phyloP scores from a whole-genome alignment of 2,329 filamentous ascomycete species.

The Fusarium nygamai region DNA sequence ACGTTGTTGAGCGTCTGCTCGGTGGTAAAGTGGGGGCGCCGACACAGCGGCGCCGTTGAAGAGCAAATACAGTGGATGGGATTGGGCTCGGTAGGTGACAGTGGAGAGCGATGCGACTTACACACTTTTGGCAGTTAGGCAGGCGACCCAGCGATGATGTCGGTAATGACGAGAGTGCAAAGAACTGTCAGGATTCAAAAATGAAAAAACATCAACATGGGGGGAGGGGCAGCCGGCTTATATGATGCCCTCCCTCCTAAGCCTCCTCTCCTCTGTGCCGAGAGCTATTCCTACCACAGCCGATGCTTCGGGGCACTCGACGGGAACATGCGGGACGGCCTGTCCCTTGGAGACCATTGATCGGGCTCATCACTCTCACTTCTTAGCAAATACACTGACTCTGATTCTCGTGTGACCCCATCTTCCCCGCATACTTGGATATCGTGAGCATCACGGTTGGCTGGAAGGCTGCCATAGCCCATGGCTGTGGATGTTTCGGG shows the following conservation, averaged over 20 bases:
- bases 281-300: constrained; percentile 44
- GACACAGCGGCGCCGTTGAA: constrained; percentile 25
- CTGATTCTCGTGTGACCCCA: constrained; percentile 43
- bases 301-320: constrained; percentile 39
- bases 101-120: constrained; percentile 40
- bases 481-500: constrained; percentile 29
- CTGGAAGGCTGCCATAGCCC: constrained; percentile 17
- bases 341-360: constrained; percentile 31
- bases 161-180: constrained; percentile 32
- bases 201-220: constrained; percentile 15
- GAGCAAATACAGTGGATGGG: constrained; percentile 30
- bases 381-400: constrained; percentile 34
- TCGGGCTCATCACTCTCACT: constrained; percentile 27
- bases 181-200: constrained; percentile 17
- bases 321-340: constrained; percentile 48
- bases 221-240: constrained; percentile 36
- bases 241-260: constrained; percentile 25
- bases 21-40: constrained; percentile 43
- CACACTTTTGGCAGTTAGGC: constrained; percentile 30
- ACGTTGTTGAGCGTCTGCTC: constrained; percentile 37
- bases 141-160: constrained; percentile 38
- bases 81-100: constrained; percentile 35
- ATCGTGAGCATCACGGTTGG: constrained; percentile 42
- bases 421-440: constrained; percentile 41
- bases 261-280: constrained; percentile 43